These are phyloP conservation scores for Cynara cardunculus DNA, from an alignment of 129 eudicot species.

Conservation along the genomic window DNA sequence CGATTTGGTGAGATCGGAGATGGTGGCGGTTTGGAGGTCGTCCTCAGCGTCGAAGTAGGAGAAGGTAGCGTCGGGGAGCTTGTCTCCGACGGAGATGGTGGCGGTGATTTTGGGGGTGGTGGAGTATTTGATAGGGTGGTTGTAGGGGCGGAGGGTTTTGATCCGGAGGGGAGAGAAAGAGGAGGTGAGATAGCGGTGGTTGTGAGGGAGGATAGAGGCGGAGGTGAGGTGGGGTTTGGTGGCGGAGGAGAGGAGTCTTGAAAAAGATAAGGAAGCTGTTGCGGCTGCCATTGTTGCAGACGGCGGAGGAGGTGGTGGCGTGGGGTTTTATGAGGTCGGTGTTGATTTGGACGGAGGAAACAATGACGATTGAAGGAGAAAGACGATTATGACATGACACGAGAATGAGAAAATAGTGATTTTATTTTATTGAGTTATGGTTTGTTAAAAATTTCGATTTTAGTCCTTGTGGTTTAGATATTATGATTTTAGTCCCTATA, in stretches of 20 bases:
- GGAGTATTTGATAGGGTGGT: slow-evolving; percentile 30
- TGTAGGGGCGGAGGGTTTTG: slow-evolving; percentile 18
- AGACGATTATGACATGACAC: too few species aligned
- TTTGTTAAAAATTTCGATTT: too few species aligned
- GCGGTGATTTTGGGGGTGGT: slow-evolving; percentile 52
- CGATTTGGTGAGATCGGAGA: slow-evolving; percentile 51
- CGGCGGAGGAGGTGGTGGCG: not conserved
- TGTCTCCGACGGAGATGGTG: slow-evolving; percentile 74
- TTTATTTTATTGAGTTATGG: too few species aligned
- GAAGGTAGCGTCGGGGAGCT: slow-evolving; percentile 70
- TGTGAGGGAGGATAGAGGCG: slow-evolving; percentile 34
- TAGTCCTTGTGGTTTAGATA: too few species aligned
- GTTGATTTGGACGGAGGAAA: slow-evolving; percentile 22
- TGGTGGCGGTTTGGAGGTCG: slow-evolving; percentile 67
- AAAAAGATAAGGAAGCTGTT: slow-evolving; percentile 43
- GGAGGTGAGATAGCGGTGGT: slow-evolving; percentile 20
- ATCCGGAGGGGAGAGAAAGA: slow-evolving; percentile 14
- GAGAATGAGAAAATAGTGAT: not conserved
- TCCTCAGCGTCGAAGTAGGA: slow-evolving; percentile 64
- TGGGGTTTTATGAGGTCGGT: not conserved
- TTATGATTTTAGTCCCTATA: too few species aligned
- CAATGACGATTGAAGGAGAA: not conserved
- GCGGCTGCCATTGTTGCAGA: slow-evolving; percentile 34
- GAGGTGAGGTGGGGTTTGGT: slow-evolving; percentile 26
- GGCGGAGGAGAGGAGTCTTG: slow-evolving; percentile 38